Conservation (phyloP, 2,329 filamentous ascomycete genomes). For the Fusarium secorum region DNA sequence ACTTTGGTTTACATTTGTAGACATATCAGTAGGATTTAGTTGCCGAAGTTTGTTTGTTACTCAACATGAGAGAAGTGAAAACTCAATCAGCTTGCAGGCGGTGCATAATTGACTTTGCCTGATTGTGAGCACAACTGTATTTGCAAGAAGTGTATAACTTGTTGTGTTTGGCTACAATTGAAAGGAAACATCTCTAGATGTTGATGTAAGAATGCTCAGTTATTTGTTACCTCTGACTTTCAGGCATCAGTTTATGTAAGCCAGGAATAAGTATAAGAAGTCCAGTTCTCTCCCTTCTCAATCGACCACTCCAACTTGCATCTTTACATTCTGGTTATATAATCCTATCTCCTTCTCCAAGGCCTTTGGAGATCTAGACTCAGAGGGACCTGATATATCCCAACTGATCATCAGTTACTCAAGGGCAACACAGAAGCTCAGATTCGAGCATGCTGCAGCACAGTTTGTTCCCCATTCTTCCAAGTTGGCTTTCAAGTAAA, state of each 20-base stretch:
- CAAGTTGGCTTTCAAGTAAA: not conserved
- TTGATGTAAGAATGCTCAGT: rapidly evolving
- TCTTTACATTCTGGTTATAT: not conserved
- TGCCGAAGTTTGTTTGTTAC: too few species aligned
- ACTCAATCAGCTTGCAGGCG: not conserved
- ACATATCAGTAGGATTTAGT: not conserved
- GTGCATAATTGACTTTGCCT: not conserved
- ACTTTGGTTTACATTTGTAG: rapidly evolving
- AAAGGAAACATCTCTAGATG: too few species aligned
- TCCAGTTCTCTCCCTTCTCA: not conserved
- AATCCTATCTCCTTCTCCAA: rapidly evolving
- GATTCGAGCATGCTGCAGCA: not conserved
- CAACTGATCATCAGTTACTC: not conserved
- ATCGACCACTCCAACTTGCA: not conserved
- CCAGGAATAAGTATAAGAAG: not conserved
- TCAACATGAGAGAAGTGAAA: too few species aligned
- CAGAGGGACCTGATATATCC: too few species aligned
- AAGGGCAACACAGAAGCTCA: not conserved
- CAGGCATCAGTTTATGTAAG: not conserved
- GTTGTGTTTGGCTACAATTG: rapidly evolving
- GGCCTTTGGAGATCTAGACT: rapidly evolving
- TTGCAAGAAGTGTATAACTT: not conserved
- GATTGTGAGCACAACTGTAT: too few species aligned
- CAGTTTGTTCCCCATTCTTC: not conserved
- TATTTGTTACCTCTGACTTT: not conserved